Evolutionary conservation across 495 filamentous ascomycete genomes (phyloP).

Genomic region (Hypoxylon intermedium): DNA sequence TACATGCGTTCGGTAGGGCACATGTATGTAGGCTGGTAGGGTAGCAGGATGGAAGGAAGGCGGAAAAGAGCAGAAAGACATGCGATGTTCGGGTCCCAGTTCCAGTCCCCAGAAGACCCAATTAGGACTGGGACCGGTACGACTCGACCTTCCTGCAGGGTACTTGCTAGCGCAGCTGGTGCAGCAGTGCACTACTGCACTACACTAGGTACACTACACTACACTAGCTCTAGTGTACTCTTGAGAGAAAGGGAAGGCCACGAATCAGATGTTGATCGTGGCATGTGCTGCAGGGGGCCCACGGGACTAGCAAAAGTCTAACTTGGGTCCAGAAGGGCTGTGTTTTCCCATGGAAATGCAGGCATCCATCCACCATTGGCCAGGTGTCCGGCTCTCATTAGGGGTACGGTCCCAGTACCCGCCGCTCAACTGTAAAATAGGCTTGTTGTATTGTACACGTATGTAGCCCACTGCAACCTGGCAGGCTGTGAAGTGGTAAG

Average conservation of each 20-base stretch:
- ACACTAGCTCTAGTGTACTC: too few relatives aligned
- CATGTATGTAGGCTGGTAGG: neutral
- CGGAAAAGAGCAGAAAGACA: neutral
- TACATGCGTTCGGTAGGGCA: neutral
- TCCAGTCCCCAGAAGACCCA: constrained; percentile 1
- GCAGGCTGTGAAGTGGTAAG: constrained; percentile 3
- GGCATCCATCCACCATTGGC: constrained; percentile 12
- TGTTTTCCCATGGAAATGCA: neutral
- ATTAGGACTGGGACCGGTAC: constrained; percentile 21
- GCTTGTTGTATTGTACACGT: neutral
- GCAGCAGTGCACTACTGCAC: too few relatives aligned
- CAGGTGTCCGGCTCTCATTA: constrained; percentile 11
- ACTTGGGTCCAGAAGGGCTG: constrained; percentile 18
- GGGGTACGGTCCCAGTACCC: neutral
- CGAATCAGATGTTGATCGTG: constrained; percentile 24
- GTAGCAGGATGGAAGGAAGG: too few relatives aligned
- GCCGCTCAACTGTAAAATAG: neutral
- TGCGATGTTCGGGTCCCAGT: constrained; percentile 2
- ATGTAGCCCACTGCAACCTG: neutral
- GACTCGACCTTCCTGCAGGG: neutral
- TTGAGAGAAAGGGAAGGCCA: constrained; percentile 10
- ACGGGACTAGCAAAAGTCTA: neutral
- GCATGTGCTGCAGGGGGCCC: constrained; percentile 15
- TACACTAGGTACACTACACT: too few relatives aligned
- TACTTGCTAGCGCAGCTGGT: too few relatives aligned